Evolutionary conservation across 2,329 filamentous ascomycete genomes (phyloP).

Genomic region (Aspergillus hortae): DNA sequence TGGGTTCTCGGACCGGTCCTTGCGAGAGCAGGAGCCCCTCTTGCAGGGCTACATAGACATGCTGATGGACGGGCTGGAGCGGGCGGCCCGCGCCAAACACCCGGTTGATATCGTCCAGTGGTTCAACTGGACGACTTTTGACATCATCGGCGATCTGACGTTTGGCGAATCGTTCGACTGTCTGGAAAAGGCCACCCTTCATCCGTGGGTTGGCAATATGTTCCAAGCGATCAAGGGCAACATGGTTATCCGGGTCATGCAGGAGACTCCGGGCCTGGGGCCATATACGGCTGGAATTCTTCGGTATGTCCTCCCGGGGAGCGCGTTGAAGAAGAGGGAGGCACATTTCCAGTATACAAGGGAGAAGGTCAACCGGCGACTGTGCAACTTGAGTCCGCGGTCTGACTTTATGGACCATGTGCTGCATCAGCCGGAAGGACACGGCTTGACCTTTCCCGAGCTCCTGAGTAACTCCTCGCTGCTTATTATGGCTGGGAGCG

Average conservation of each 20-base stretch:
- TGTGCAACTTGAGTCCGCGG: conserved; percentile 14
- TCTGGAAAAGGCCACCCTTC: conserved; percentile 26
- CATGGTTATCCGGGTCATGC: not conserved
- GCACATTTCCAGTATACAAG: conserved; percentile 9
- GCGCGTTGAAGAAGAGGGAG: not conserved
- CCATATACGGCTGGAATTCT: not conserved
- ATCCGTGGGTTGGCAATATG: conserved; percentile 37
- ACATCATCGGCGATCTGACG: conserved; percentile 24
- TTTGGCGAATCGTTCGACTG: conserved; percentile 34
- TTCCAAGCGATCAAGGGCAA: conserved; percentile 15
- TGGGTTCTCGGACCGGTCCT: not conserved
- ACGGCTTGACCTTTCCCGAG: not conserved
- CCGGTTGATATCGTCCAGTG: conserved; percentile 13
- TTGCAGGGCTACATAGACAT: not conserved
- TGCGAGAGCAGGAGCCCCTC: not conserved
- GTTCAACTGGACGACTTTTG: conserved; percentile 33
- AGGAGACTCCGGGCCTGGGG: not conserved
- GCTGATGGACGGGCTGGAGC: not conserved
- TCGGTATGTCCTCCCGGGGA: not conserved
- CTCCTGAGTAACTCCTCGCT: conserved; percentile 22
- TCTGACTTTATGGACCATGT: conserved; percentile 18
- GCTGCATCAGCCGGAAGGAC: not conserved
- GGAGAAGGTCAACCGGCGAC: conserved; percentile 16
- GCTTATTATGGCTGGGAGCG: conserved; percentile 35
- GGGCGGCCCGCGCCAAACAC: not conserved